These are phyloP conservation scores for Aspergillus sp. DNA, from an alignment of 2,329 filamentous ascomycete species.

Conservation along the genomic window DNA sequence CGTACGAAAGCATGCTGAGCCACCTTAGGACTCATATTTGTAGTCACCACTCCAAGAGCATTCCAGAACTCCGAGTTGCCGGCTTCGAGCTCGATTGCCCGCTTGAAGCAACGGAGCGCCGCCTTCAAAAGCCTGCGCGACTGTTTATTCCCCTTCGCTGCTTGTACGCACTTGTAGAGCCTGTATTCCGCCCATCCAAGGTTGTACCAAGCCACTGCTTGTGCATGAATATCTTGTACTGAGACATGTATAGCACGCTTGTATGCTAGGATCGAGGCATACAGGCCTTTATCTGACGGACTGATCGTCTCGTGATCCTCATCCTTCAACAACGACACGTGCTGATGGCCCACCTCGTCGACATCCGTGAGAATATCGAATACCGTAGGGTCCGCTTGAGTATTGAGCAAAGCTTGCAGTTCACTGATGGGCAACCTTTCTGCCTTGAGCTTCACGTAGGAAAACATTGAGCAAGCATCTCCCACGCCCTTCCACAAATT, in stretches of 20 bases:
- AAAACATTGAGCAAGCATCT: conserved; percentile 83
- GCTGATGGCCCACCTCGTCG: conserved; percentile 59
- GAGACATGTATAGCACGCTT: conserved; percentile 79
- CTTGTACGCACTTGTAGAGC: conserved; percentile 64
- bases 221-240: conserved; percentile 73
- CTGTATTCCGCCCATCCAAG: conserved; percentile 90
- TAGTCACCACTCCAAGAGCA: conserved; percentile 85
- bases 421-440: conserved; percentile 58
- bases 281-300: conserved; percentile 56
- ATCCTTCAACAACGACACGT: conserved; percentile 32
- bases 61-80: conserved; percentile 98
- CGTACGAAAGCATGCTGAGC: conserved; percentile 91
- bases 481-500: conserved; percentile 94
- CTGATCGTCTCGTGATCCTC: conserved; percentile 26
- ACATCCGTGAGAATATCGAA: conserved; percentile 65
- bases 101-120: conserved; percentile 86
- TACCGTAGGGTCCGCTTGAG: conserved; percentile 47
- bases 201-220: conserved; percentile 96
- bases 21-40: conserved; percentile 77
- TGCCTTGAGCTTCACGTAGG: conserved; percentile 68
- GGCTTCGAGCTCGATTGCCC: conserved; percentile 90
- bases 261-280: conserved; percentile 76
- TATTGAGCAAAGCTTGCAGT: conserved; percentile 58
- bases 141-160: conserved; percentile 49
- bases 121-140: conserved; percentile 69